Evolutionary conservation across 2,329 filamentous ascomycete genomes (phyloP), one percentile per base, ranked within the genome.

Genomic region (Epicoccum nigrum): DNA sequence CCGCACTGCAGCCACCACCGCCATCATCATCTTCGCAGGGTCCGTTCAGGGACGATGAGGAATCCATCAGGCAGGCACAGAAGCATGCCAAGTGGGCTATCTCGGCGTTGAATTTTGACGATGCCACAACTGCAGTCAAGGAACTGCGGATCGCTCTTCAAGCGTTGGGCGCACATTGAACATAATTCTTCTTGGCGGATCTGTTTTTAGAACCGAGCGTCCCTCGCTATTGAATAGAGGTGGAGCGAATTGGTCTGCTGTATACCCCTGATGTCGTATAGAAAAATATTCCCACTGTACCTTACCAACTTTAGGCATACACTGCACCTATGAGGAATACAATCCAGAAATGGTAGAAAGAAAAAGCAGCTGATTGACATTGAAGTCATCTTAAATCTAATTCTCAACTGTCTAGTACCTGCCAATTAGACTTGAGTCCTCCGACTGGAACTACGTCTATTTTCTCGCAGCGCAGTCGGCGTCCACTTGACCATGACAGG

Each of bases 21-120:
- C 52, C 56, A 43, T 44, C 54, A n/a, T 56, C 58, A 16, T 44
- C 50, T 12, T 55, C 57, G 32, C 60, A 70, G 56, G 81, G 70
- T 4, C 67, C 69, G 1, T 77, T 88, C 45, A 77, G 74, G 4
- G 78, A 75, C 9, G 90, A 96, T 57, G 87, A 92, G 58, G 77
- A 81, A 52, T 80, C 88, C 0, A 87, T 97, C 28, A 78, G 84
- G 28, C 83, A 86, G 63, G 93, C 94, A 4, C 92, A 96, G 72
- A 99, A 97, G 71, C 94, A 97, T 76, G 92, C 93, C 2, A 92
- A 91, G 65, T 99, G 91, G 90, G 94, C 94, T 0, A 96, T 97
- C 33, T 97, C 92, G 9, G 94, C 94, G 0, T 77, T 99, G 39
- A 96, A 97, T 65, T 99, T 99, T 73, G 94, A 99, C 62, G 94